Percentiles rank a stretch among this genome's conserved stretches.
phyloP scores from a whole-genome alignment of 2,329 filamentous ascomycete genomes.

The Cladobotryum protrusum region DNA sequence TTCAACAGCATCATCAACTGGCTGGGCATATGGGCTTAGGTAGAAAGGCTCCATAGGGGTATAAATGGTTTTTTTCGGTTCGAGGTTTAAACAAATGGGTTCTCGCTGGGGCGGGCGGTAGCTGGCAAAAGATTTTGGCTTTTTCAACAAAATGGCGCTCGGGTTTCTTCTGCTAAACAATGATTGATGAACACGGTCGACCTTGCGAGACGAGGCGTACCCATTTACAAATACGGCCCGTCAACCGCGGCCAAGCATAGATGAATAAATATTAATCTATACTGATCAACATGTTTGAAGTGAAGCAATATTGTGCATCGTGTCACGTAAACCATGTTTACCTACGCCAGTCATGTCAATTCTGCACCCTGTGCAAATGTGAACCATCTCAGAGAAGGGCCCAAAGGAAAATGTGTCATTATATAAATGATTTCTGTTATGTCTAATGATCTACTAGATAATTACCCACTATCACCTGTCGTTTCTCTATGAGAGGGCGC shows the following conservation, averaged over 20 bases:
- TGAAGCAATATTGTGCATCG: no score
- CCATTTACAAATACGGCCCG: constrained; percentile 25
- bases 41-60: constrained; percentile 22
- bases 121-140: constrained; percentile 30
- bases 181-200: constrained; percentile 18
- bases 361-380: no score
- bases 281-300: no score
- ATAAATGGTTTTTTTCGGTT: constrained; percentile 21
- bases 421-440: no score
- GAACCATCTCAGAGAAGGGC: no score
- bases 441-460: no score
- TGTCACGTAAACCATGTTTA: no score
- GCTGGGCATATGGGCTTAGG: constrained; percentile 32
- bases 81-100: constrained; percentile 7
- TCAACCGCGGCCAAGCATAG: constrained; percentile 37
- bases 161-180: constrained; percentile 28
- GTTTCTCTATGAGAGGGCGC: no score
- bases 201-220: constrained; percentile 3
- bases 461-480: no score
- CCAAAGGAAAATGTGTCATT: no score
- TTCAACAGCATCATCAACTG: constrained; percentile 41
- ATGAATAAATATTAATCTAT: constrained; percentile 13
- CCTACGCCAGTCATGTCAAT: no score
- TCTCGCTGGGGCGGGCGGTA: constrained; percentile 24
- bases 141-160: constrained; percentile 37